Percentiles rank a stretch among this genome's conserved stretches.
These are phyloP conservation scores for Ceratobasidium sp. DNA, from an alignment of 1,284 basidiomycete genomes.

Conservation along the genomic window DNA sequence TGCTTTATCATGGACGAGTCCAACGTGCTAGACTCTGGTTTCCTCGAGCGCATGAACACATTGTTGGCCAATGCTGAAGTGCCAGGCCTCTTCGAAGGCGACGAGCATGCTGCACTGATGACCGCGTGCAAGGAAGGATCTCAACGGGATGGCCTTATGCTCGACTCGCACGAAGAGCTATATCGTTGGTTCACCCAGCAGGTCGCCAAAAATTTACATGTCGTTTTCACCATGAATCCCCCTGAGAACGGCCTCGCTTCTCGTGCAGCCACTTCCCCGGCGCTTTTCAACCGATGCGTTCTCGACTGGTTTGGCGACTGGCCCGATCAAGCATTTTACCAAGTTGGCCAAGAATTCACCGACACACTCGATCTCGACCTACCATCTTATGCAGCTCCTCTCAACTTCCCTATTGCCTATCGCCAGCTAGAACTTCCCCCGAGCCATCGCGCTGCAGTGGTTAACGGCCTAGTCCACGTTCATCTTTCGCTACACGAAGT, in stretches of 20 bases:
- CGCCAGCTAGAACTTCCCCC: conserved; percentile 85
- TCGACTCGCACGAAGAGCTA: conserved; percentile 97
- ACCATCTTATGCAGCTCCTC: conserved; percentile 79
- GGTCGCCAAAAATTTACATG: conserved; percentile 95
- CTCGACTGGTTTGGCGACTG: conserved; percentile 99
- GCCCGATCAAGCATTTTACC: conserved; percentile 97
- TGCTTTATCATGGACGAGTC: conserved; percentile 99
- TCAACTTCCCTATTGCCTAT: conserved; percentile 89
- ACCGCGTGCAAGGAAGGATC: conserved; percentile 99
- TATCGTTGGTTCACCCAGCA: conserved; percentile 98
- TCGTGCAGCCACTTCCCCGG: conserved; percentile 96
- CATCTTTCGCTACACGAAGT: conserved; percentile 92
- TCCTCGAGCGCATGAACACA: conserved; percentile 99
- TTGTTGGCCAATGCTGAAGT: conserved; percentile 99
- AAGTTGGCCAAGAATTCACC: conserved; percentile 96
- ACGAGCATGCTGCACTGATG: conserved; percentile 97
- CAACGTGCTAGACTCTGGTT: conserved; percentile 98
- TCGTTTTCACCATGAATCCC: conserved; percentile 99
- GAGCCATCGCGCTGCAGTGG: conserved; percentile 85
- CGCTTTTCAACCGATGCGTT: conserved; percentile 97
- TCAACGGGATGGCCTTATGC: conserved; percentile 96
- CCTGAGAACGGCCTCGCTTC: conserved; percentile 95
- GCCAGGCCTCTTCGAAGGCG: conserved; percentile 97
- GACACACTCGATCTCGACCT: conserved; percentile 90
- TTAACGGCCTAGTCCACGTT: conserved; percentile 94